Conservation (phyloP, 768 basidiomycete genomes). For the Coprinopsis sp. region DNA sequence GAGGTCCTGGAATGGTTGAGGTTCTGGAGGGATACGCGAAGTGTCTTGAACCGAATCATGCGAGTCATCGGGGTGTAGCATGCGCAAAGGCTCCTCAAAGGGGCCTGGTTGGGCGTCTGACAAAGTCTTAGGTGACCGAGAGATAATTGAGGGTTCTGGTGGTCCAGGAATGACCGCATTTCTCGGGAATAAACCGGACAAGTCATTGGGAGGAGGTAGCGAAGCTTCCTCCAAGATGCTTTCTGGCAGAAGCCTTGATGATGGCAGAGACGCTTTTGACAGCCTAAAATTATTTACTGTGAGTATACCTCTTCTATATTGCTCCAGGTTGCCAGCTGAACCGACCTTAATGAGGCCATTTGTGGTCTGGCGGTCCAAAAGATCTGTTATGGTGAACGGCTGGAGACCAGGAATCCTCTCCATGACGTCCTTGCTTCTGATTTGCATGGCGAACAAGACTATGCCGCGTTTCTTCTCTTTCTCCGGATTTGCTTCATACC, state of each 20-base stretch:
- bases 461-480: slow-evolving; percentile 88
- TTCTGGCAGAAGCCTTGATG: slow-evolving; percentile 67
- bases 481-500: slow-evolving; percentile 68
- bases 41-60: slow-evolving; percentile 52
- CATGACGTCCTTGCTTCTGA: slow-evolving; percentile 58
- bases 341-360: slow-evolving; percentile 92
- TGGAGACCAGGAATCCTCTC: slow-evolving; percentile 66
- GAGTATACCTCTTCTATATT: slow-evolving; percentile 4
- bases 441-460: slow-evolving; percentile 86
- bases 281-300: slow-evolving; percentile 61
- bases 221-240: slow-evolving; percentile 62
- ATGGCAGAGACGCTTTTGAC: slow-evolving; percentile 82
- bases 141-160: too few relatives aligned
- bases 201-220: too few relatives aligned
- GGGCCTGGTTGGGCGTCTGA: too few relatives aligned
- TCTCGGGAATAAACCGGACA: too few relatives aligned
- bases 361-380: slow-evolving; percentile 86
- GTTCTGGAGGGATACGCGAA: too few relatives aligned
- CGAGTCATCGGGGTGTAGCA: slow-evolving; percentile 52
- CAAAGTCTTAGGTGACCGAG: too few relatives aligned
- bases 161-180: too few relatives aligned
- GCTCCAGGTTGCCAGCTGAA: slow-evolving; percentile 10
- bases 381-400: slow-evolving; percentile 86
- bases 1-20: slow-evolving; percentile 28
- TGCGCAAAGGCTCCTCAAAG: too few relatives aligned